A percentile compares a stretch with the other conserved stretches of the same genome.
Evolutionary conservation across 1,284 basidiomycete species (phyloP).

Genomic region (Cutaneotrichosporon cavernicola): DNA sequence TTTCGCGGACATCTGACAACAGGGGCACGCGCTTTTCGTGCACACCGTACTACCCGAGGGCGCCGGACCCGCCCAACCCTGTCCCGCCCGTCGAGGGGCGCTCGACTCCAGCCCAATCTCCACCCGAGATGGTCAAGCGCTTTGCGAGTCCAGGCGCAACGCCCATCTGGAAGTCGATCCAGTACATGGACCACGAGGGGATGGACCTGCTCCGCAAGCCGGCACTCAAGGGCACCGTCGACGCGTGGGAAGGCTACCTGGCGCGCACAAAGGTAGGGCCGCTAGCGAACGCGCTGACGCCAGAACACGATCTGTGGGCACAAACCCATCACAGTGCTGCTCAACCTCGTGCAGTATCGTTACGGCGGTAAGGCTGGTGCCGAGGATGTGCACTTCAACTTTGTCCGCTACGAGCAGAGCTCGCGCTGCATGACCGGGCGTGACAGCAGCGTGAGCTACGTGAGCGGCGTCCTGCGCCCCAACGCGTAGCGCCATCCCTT

Average conservation of each 20-base stretch:
- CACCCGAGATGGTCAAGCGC: slow-evolving; percentile 40
- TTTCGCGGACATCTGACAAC: neutral
- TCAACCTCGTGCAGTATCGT: slow-evolving; percentile 69
- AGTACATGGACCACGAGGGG: slow-evolving; percentile 52
- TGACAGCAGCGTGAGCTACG: slow-evolving; percentile 94
- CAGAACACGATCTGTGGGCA: slow-evolving; percentile 97
- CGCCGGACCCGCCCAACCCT: slow-evolving; percentile 57
- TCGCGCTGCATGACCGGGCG: slow-evolving; percentile 65
- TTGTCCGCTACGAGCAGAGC: slow-evolving; percentile 92
- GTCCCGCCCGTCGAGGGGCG: slow-evolving; percentile 48
- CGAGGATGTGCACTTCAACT: slow-evolving; percentile 55
- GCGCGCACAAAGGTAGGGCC: slow-evolving; percentile 60
- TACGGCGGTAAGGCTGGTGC: slow-evolving; percentile 56
- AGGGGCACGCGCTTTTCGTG: slow-evolving; percentile 90
- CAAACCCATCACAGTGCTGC: slow-evolving; percentile 88
- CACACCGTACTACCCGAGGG: slow-evolving; percentile 80
- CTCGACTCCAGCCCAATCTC: slow-evolving; percentile 20
- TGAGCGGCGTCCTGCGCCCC: slow-evolving; percentile 61
- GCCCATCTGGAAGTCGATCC: slow-evolving; percentile 67
- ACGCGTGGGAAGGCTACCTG: slow-evolving; percentile 72
- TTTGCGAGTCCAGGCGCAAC: slow-evolving; percentile 60
- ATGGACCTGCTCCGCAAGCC: slow-evolving; percentile 42
- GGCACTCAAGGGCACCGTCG: slow-evolving; percentile 58
- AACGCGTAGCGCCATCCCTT: neutral
- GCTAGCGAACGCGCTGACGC: neutral